Evolutionary conservation across 345 rosid genomes (phyloP), one percentile per base, ranked within the genome.

Genomic region (Corymbia maculata): DNA sequence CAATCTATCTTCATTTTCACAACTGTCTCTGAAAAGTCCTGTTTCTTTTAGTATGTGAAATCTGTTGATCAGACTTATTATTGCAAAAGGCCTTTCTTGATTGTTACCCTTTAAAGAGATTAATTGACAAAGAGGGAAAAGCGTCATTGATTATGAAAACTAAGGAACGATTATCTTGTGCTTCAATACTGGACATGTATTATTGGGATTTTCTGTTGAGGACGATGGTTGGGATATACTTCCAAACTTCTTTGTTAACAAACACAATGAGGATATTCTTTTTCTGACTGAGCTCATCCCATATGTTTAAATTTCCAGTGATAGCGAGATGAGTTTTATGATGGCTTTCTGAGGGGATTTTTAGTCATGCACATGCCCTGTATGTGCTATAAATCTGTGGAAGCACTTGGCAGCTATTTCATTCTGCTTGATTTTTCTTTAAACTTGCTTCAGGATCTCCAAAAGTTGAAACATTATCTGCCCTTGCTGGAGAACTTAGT

Each of bases 401-500:
- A 75, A 75, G 82, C 49, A 19, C 82, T 36, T 75, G 9, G 49
- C 82, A 36, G 45, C 82, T 36, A 75, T 36, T 24, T 75, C 26
- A 75, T 75, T 42, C 82, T 17, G 82, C 49, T 75, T 75, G 45
- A 75, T 75, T 75, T 10, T 49, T 66, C 44, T 24, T 87, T 51
- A 10, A 50, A 86, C 87, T 87, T 92, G 86, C 51, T 68, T 86
- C 93, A 95, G 98, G 98, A 97, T 90, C 93, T 95, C 36, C 90
- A 91, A 30, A 95, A 93, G 90, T 91, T 95, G 92, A 95, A 93
- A 88, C 90, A 91, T 50, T 97, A 97, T 93, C 84, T 95, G 36
- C 96, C 99, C 3, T 52, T 95, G 88, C 91, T 97, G 93, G 93
- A 90, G 79, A 95, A 92, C 93, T 93, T 95, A 84, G 91, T 94